Evolutionary conservation across 1,139 yeast genomes (phyloP).

Genomic region (Yamadazyma atmosphaerica): DNA sequence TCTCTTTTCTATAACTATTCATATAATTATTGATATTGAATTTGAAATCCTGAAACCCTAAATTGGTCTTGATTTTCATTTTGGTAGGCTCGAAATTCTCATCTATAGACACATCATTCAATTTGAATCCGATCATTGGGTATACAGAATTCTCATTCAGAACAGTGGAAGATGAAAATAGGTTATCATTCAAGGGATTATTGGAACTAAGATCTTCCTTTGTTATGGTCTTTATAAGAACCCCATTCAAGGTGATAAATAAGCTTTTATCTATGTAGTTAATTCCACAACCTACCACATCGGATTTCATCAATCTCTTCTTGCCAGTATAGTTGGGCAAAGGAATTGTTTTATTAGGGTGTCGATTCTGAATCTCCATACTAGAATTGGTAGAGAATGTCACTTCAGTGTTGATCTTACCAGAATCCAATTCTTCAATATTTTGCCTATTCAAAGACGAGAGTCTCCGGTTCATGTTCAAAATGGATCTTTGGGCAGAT

Average conservation of each 20-base stretch:
- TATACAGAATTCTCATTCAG: constrained; percentile 25
- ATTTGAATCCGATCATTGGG: constrained; percentile 43
- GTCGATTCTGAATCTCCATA: no score
- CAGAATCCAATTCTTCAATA: constrained; percentile 29
- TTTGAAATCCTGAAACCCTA: constrained; percentile 67
- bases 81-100: constrained; percentile 14
- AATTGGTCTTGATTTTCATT: constrained; percentile 56
- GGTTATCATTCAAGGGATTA: constrained; percentile 26
- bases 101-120: constrained; percentile 24
- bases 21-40: constrained; percentile 74
- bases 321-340: no score
- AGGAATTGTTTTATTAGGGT: no score
- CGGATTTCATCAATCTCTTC: constrained; percentile 35
- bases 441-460: constrained; percentile 33
- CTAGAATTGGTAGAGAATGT: constrained; percentile 29
- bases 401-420: constrained; percentile 38
- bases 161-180: constrained; percentile 24
- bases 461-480: constrained; percentile 40
- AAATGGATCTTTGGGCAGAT: constrained; percentile 27
- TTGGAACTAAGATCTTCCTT: constrained; percentile 31
- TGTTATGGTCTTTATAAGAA: constrained; percentile 36
- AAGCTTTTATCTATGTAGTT: constrained; percentile 64
- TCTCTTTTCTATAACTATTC: constrained; percentile 35
- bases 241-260: constrained; percentile 84
- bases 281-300: constrained; percentile 82